Base-by-base conservation (phyloP, 306 rosid genomes). In the Ormosia emarginata region DNA sequence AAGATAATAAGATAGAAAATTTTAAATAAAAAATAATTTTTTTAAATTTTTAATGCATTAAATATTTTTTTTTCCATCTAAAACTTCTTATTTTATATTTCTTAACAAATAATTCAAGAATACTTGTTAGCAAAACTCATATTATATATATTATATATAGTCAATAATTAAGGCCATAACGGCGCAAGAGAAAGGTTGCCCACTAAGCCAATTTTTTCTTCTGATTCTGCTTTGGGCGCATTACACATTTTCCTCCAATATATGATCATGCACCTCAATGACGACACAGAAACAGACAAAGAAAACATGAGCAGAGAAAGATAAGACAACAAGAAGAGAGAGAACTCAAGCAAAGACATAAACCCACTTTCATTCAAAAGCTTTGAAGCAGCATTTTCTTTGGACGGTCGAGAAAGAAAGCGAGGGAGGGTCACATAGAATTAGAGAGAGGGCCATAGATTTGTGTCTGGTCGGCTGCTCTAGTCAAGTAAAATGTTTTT, bases 401-500 rank as follows among this genome's bases (percentile, higher is more conserved):
- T 93, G 97, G 97, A 76, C 95, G 95, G 97, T 88, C 78, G 93
- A 88, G 71, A 62, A 10, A 36, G 89, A 83, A 80, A 80, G 61
- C 40, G 88, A 87, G 24, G 32, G 53, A 41, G 2, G 14, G 29
- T n/a, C 36, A 24, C 46, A 18, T 40, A 52, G 15, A 12, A 36
- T 50, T 50, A 14, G 2, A 10, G 6, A 11, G 12, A 43, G 8
- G 6, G 5, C 41, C 4, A 37, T 37, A 3, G n/a, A 2, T 14
- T 65, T n/a, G 33, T 47, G 6, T 50, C 14, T 78, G 67, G 75
- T 78, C 85, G 82, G 91, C 53, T 75, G 29, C 36, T 32, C 36
- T 32, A 62, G 79, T 84, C 87, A 24, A 24, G 24, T 24, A 24
- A 24, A 24, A 24, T 24, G 24, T 24, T 24, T 24, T 24, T 24